These are phyloP conservation scores for Coemansia sp. DNA, from an alignment of 192 early-diverging fungal species.

Conservation along the genomic window DNA sequence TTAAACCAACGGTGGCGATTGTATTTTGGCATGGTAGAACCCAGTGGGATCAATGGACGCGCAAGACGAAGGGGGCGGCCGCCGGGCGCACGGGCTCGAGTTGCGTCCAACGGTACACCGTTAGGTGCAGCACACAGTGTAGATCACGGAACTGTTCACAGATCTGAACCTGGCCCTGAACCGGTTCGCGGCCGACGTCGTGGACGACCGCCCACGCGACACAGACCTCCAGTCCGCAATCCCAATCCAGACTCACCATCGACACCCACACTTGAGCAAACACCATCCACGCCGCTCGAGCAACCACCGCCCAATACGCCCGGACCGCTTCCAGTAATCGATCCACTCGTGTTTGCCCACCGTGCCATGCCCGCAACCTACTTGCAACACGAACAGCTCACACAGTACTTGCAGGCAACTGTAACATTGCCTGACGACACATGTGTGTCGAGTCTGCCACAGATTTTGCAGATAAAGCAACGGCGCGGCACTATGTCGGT, in stretches of 20 bases:
- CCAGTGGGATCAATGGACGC: conserved; percentile 24
- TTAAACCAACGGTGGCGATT: neutral
- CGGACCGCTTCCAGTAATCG: neutral
- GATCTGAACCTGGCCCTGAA: neutral
- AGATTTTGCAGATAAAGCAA: neutral
- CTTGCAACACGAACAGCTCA: neutral
- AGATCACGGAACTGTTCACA: neutral
- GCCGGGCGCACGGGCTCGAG: conserved; percentile 22
- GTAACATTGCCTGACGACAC: conserved; percentile 39
- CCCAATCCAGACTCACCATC: neutral
- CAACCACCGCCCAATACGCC: neutral
- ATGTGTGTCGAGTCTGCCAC: conserved; percentile 21
- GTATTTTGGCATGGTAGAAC: conserved; percentile 4
- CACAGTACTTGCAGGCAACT: conserved; percentile 29
- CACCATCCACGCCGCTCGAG: neutral
- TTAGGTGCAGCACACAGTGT: neutral
- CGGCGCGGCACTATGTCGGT: neutral
- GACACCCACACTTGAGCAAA: neutral
- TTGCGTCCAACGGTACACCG: neutral
- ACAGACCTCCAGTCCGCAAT: neutral
- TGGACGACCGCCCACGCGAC: neutral
- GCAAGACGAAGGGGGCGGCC: conserved; percentile 44
- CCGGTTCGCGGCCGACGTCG: neutral
- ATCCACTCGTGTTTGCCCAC: conserved; percentile 19
- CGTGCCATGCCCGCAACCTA: neutral